These are phyloP conservation scores for Dichotomocladium elegans DNA, from an alignment of 371 early-diverging fungal genomes.

Conservation along the genomic window DNA sequence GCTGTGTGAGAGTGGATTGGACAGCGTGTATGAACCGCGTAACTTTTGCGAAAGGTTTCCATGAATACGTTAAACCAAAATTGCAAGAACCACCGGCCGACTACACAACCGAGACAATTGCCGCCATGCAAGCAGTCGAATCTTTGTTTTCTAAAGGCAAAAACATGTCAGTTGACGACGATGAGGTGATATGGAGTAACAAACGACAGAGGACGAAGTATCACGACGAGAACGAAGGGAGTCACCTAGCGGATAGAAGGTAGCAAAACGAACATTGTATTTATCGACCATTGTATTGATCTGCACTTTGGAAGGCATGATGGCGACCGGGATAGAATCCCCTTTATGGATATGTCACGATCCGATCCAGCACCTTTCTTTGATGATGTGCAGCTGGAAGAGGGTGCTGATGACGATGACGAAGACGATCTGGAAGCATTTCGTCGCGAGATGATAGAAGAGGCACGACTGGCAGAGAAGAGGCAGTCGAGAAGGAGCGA, in stretches of 20 bases:
- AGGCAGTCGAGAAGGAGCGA: not conserved
- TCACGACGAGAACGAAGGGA: not conserved
- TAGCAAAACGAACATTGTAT: too few relatives aligned
- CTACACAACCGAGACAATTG: conserved; percentile 16
- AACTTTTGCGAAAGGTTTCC: not conserved
- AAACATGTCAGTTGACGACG: conserved; percentile 1
- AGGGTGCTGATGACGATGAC: not conserved
- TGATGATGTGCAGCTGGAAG: not conserved
- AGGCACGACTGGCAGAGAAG: not conserved
- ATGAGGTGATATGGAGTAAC: not conserved
- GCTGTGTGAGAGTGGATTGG: too few relatives aligned
- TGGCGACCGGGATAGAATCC: not conserved
- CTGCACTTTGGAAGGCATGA: too few relatives aligned
- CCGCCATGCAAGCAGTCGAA: conserved; percentile 10
- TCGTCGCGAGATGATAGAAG: not conserved
- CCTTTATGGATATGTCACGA: not conserved
- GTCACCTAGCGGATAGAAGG: not conserved
- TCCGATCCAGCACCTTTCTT: not conserved
- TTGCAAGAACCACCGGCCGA: conserved; percentile 1
- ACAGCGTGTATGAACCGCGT: too few relatives aligned
- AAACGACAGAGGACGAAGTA: not conserved
- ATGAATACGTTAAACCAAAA: not conserved
- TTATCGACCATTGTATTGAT: not conserved
- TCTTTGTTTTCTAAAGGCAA: not conserved
- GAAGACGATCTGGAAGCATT: not conserved